phyloP scores from a whole-genome alignment of 2,329 filamentous ascomycete species.

The Penicillium expansum region DNA sequence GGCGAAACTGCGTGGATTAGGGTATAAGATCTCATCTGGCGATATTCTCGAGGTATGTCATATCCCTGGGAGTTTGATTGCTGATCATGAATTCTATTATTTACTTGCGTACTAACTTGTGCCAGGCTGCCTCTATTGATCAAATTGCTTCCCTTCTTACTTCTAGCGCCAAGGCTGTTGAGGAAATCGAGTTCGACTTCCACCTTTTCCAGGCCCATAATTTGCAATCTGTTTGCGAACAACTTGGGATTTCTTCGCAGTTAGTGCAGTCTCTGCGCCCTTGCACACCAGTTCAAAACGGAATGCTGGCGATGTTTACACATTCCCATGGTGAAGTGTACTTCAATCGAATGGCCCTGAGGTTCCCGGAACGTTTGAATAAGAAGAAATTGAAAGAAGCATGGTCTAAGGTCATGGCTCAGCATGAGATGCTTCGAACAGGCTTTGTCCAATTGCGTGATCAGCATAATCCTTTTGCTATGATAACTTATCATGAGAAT shows the following conservation, averaged over 20 bases:
- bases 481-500: slow-evolving; percentile 60
- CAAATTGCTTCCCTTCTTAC: slow-evolving; percentile 32
- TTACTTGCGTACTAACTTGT: slow-evolving; percentile 10
- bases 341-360: slow-evolving; percentile 67
- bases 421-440: slow-evolving; percentile 71
- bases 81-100: neutral
- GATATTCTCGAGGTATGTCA: slow-evolving; percentile 66
- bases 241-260: slow-evolving; percentile 30
- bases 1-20: slow-evolving; percentile 59
- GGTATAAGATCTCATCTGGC: slow-evolving; percentile 60
- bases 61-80: no score
- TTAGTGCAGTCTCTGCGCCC: slow-evolving; percentile 63
- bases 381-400: slow-evolving; percentile 50
- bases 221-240: slow-evolving; percentile 32
- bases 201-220: slow-evolving; percentile 50
- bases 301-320: slow-evolving; percentile 73
- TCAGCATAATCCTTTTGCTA: slow-evolving; percentile 63
- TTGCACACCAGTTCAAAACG: slow-evolving; percentile 75
- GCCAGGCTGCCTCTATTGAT: slow-evolving; percentile 37
- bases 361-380: slow-evolving; percentile 44
- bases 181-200: slow-evolving; percentile 46
- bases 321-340: slow-evolving; percentile 67
- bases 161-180: slow-evolving; percentile 37
- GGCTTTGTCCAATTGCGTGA: slow-evolving; percentile 67
- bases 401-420: slow-evolving; percentile 56